Percentiles rank a stretch among this genome's conserved stretches.
phyloP scores from a whole-genome alignment of 2,329 filamentous ascomycete genomes.

The Gaeumannomyces tritici region DNA sequence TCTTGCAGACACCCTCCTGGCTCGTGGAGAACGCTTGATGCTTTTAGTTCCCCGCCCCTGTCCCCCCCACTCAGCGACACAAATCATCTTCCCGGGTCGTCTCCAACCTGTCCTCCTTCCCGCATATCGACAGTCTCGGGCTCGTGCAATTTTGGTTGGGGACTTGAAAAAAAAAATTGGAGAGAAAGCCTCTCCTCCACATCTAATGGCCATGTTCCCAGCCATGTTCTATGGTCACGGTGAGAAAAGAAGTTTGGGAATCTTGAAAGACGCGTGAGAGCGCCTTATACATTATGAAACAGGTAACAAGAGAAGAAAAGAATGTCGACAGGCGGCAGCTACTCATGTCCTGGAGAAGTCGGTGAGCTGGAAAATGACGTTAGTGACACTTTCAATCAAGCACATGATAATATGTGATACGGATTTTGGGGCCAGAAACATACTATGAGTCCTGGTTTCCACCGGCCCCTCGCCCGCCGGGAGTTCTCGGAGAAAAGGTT shows the following conservation, averaged over 20 bases:
- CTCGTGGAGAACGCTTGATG: neutral
- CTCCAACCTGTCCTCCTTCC: neutral
- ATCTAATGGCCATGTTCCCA: neutral
- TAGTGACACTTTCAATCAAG: neutral
- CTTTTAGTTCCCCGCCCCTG: neutral
- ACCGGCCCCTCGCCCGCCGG: slow-evolving; percentile 23
- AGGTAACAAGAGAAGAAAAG: neutral
- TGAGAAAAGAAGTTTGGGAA: neutral
- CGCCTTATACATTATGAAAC: slow-evolving; percentile 8
- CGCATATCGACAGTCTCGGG: neutral
- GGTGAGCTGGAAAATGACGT: slow-evolving; percentile 19
- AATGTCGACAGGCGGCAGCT: slow-evolving; percentile 7
- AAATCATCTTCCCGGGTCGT: neutral
- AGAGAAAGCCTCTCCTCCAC: neutral
- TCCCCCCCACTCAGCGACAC: neutral
- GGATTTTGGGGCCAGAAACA: slow-evolving; percentile 12
- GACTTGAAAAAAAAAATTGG: neutral
- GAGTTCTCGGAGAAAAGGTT: slow-evolving; percentile 33
- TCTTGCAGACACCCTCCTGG: neutral
- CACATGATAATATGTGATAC: slow-evolving; percentile 1
- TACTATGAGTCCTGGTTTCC: slow-evolving; percentile 31
- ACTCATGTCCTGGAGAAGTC: slow-evolving; percentile 27
- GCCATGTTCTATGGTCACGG: neutral
- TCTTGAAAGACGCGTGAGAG: slow-evolving; percentile 1
- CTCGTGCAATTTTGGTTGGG: neutral